These are phyloP conservation scores for Neofusicoccum kwambonambiense DNA, from an alignment of 2,329 filamentous ascomycete genomes.

Conservation along the genomic window DNA sequence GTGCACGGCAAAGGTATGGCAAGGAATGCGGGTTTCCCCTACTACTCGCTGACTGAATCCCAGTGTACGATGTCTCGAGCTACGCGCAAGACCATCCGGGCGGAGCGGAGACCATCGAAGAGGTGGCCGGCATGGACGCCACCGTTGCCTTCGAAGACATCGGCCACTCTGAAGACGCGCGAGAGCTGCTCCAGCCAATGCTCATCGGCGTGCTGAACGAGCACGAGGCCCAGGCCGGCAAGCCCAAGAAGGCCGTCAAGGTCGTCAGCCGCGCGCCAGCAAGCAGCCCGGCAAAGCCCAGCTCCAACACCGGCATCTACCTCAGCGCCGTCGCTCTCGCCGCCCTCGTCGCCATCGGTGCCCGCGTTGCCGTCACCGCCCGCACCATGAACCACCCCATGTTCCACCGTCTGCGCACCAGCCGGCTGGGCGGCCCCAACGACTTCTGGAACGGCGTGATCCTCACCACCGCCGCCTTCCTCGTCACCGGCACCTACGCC, in stretches of 20 bases:
- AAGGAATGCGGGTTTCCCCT: no score
- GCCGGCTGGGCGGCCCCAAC: not conserved
- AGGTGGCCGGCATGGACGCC: constrained; percentile 44
- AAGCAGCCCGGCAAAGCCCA: not conserved
- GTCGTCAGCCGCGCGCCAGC: constrained; percentile 10
- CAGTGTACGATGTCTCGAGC: constrained; percentile 58
- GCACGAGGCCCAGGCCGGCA: constrained; percentile 16
- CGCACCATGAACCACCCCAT: not conserved
- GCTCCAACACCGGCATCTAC: not conserved
- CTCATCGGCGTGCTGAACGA: constrained; percentile 35
- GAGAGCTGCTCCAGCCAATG: constrained; percentile 41
- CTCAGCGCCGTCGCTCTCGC: not conserved
- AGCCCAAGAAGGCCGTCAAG: constrained; percentile 21
- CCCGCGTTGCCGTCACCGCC: not conserved
- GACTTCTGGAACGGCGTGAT: constrained; percentile 33
- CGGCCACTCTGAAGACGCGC: constrained; percentile 48
- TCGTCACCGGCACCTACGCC: constrained; percentile 18
- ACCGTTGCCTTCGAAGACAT: constrained; percentile 45
- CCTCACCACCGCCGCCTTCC: constrained; percentile 28
- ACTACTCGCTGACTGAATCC: not conserved
- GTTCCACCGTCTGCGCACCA: not conserved
- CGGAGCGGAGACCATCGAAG: constrained; percentile 40
- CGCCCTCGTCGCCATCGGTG: not conserved
- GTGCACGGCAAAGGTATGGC: constrained; percentile 50
- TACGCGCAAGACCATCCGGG: constrained; percentile 60